A percentile compares a stretch with the other conserved stretches of the same genome.
Evolutionary conservation across 2,329 filamentous ascomycete species (phyloP).

Genomic region (Monosporascus sp.): DNA sequence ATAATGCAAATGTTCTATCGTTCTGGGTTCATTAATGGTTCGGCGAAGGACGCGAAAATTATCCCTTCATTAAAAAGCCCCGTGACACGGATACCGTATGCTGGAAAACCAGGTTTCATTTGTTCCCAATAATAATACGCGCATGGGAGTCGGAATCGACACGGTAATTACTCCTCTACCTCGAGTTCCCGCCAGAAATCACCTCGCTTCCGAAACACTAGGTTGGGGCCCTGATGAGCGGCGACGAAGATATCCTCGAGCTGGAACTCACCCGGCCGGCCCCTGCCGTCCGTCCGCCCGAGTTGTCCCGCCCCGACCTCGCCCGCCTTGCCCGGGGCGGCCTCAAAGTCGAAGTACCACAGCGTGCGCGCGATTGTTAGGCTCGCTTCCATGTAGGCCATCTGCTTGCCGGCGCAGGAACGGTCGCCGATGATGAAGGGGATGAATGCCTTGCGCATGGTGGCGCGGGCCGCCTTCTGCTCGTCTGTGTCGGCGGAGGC

Average conservation of each 20-base stretch:
- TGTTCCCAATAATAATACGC: no score
- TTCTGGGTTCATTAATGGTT: no score
- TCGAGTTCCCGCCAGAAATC: no score
- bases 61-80: no score
- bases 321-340: background rate
- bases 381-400: slow-evolving; percentile 39
- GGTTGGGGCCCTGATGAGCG: no score
- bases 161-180: no score
- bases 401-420: slow-evolving; percentile 42
- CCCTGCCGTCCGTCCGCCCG: background rate
- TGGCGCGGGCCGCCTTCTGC: background rate
- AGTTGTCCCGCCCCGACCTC: background rate
- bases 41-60: no score
- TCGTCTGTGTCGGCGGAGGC: background rate
- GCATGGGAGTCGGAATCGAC: no score
- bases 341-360: slow-evolving; percentile 11
- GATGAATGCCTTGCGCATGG: slow-evolving; percentile 27
- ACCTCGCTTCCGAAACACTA: no score
- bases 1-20: no score
- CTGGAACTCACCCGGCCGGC: background rate
- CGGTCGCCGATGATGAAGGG: slow-evolving; percentile 18
- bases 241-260: background rate
- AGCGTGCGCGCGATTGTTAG: slow-evolving; percentile 37
- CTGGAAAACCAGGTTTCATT: no score
- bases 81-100: no score